These are phyloP conservation scores for Adansonia gregorii DNA, from an alignment of 441 rosid species.

Conservation along the genomic window DNA sequence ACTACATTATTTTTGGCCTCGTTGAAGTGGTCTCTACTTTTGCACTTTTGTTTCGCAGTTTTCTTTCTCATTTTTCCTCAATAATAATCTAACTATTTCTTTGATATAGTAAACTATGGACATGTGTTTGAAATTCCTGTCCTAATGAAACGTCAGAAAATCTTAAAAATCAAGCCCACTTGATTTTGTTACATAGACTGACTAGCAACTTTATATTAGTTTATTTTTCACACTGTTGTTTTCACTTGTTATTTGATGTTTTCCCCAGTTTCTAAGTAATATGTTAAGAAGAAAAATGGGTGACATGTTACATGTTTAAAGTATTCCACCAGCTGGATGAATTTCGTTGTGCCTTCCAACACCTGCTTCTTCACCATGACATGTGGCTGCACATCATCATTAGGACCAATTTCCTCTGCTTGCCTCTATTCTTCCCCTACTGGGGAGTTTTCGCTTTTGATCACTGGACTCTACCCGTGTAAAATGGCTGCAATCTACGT, in stretches of 20 bases:
- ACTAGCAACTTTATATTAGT: neutral
- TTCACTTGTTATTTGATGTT: neutral
- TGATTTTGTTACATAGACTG: neutral
- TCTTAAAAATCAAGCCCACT: constrained; percentile 9
- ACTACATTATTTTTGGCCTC: constrained; percentile 28
- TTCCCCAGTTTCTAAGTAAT: neutral
- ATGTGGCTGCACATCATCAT: constrained; percentile 9
- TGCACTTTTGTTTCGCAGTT: neutral
- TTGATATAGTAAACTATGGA: neutral
- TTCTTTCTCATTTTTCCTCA: neutral
- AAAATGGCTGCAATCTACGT: neutral
- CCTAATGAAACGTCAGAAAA: neutral
- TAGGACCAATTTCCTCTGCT: neutral
- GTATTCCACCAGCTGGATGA: constrained; percentile 24
- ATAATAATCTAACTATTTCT: neutral
- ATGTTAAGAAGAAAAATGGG: neutral
- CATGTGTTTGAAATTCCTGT: neutral
- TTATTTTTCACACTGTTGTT: neutral
- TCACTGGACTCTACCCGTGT: neutral
- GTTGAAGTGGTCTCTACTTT: neutral
- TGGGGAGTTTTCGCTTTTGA: neutral
- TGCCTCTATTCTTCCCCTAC: neutral
- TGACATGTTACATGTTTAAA: constrained; percentile 22
- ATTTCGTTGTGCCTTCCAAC: constrained; percentile 32
- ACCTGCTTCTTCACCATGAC: constrained; percentile 11